phyloP scores from a whole-genome alignment of 495 filamentous ascomycete genomes.

The Annulohypoxylon stygium region DNA sequence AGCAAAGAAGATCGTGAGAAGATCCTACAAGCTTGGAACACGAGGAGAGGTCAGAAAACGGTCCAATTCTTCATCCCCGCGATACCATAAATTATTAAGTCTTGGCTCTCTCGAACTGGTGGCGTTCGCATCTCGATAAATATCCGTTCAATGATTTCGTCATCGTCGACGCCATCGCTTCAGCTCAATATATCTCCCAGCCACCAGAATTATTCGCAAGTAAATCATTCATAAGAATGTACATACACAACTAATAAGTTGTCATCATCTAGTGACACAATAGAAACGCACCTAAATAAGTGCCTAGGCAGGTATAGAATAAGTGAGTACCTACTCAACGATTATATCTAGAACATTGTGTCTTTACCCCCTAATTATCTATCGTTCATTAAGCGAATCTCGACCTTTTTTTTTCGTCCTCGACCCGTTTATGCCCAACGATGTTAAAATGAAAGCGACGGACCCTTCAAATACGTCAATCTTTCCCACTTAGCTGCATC shows the following conservation, averaged over 20 bases:
- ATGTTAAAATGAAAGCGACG: neutral
- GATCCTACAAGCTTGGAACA: slow-evolving; percentile 7
- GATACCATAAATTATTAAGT: neutral
- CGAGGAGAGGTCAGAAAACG: neutral
- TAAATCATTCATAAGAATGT: too few species aligned
- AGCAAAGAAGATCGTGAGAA: neutral
- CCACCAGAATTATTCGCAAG: neutral
- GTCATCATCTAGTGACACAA: neutral
- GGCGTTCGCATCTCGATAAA: neutral
- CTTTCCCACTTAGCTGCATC: neutral
- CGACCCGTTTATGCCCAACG: neutral
- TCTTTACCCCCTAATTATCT: neutral
- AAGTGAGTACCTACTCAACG: too few species aligned
- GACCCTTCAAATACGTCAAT: neutral
- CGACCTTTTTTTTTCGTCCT: neutral
- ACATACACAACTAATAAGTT: too few species aligned
- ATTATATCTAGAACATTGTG: neutral
- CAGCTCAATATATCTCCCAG: neutral
- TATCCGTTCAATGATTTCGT: neutral
- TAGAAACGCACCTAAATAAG: neutral
- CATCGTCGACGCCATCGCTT: neutral
- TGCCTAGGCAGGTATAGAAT: too few species aligned
- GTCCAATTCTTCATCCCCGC: slow-evolving; percentile 11
- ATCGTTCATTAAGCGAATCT: neutral
- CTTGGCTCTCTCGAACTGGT: slow-evolving; percentile 2